Conservation (phyloP, 2,329 filamentous ascomycete genomes). For the Paramyrothecium sp. region DNA sequence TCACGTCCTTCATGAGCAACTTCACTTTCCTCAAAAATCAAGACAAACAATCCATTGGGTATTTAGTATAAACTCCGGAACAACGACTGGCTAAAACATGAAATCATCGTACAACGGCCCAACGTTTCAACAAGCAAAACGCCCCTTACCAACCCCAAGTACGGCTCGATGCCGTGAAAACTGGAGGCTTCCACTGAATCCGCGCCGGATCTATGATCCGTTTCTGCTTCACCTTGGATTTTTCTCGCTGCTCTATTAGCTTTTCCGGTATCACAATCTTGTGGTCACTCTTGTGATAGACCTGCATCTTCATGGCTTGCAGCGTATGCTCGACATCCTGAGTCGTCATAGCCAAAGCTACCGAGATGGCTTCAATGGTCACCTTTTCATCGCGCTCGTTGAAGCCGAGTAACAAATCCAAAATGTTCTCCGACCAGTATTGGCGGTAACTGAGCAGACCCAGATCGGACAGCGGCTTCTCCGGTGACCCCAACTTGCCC, state of each 20-base stretch:
- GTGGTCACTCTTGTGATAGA: slow-evolving; percentile 95
- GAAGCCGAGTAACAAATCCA: slow-evolving; percentile 77
- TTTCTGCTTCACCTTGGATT: slow-evolving; percentile 75
- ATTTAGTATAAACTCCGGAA: no score
- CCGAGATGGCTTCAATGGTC: slow-evolving; percentile 82
- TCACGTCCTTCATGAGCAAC: no score
- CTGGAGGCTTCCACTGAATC: slow-evolving; percentile 93
- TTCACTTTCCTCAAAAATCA: no score
- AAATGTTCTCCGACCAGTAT: slow-evolving; percentile 95
- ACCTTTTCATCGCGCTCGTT: slow-evolving; percentile 68
- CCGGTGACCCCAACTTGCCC: slow-evolving; percentile 89
- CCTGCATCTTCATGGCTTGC: slow-evolving; percentile 90
- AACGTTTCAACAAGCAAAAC: neutral
- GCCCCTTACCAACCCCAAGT: slow-evolving; percentile 86
- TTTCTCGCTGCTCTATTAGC: slow-evolving; percentile 75
- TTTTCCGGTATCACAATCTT: slow-evolving; percentile 90
- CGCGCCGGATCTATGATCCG: slow-evolving; percentile 72
- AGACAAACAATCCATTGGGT: no score
- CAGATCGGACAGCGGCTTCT: slow-evolving; percentile 93
- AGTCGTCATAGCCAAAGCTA: slow-evolving; percentile 87
- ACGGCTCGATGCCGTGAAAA: slow-evolving; percentile 84
- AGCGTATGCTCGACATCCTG: slow-evolving; percentile 94
- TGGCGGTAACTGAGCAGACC: slow-evolving; percentile 92
- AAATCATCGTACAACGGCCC: no score
- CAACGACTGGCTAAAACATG: no score